Conservation (phyloP, 2,329 filamentous ascomycete genomes). For the Trichoderma sp. region DNA sequence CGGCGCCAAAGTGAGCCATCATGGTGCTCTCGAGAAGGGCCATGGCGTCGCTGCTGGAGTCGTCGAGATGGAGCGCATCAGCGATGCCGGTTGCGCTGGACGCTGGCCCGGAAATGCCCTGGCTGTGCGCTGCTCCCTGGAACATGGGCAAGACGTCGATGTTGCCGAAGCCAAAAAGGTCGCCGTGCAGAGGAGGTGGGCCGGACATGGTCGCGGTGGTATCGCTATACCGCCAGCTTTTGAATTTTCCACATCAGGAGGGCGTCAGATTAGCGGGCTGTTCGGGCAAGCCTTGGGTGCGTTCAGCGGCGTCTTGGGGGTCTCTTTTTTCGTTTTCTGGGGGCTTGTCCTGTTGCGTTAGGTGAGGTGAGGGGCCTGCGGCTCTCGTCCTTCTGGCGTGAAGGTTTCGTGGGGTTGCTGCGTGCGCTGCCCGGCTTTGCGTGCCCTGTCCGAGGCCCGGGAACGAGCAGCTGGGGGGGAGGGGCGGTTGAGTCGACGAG, state of each 20-base stretch:
- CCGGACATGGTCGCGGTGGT: constrained; percentile 40
- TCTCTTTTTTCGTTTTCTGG: constrained; percentile 1
- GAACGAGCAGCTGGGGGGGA: too few species aligned
- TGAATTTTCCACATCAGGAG: constrained; percentile 36
- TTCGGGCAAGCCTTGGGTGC: neutral
- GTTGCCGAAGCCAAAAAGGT: constrained; percentile 44
- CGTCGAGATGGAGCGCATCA: constrained; percentile 17
- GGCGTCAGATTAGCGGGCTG: constrained; percentile 29
- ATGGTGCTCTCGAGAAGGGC: constrained; percentile 26
- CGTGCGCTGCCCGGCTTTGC: too few species aligned
- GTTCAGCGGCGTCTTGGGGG: constrained; percentile 24
- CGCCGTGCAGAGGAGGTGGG: constrained; percentile 41
- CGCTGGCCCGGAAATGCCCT: constrained; percentile 30
- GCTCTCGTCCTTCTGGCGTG: neutral
- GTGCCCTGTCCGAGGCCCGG: too few species aligned
- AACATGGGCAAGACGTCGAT: constrained; percentile 36
- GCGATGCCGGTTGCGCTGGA: constrained; percentile 19
- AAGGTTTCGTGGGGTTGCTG: too few species aligned
- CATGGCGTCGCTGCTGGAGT: constrained; percentile 19
- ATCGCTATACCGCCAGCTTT: constrained; percentile 26
- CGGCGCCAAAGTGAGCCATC: constrained; percentile 30
- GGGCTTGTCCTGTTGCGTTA: neutral
- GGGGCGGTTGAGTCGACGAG: too few species aligned
- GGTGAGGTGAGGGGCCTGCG: neutral
- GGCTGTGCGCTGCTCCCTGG: constrained; percentile 35